Base-by-base conservation (phyloP, 2,329 filamentous ascomycete genomes). In the Penicillium sp. region DNA sequence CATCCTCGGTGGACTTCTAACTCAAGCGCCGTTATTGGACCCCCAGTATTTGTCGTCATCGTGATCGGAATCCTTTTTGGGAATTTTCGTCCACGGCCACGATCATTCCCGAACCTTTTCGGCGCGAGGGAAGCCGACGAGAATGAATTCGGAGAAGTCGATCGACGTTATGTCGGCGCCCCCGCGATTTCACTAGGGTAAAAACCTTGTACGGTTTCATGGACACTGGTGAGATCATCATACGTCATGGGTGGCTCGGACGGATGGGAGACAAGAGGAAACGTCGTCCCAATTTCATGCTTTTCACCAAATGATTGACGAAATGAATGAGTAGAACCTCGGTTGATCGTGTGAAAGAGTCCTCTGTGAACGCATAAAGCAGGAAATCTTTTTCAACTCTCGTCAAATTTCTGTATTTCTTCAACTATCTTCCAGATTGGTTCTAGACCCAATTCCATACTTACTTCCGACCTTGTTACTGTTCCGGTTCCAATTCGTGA, bases 1-100 rank as follows among this genome's bases (percentile, higher is more conserved):
- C 50, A 52, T 53, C 51, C 48, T 54, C 51, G 50, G 50, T 37
- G 40, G 25, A 13, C 25, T 27, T 13, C 6, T 46, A 44, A 42
- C 41, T 51, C 46, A 51, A 43, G 18, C 51, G 51, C 51, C 51
- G 50, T 54, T 52, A 51, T 54, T 54, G 45, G 47, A 48, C 31
- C 27, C 35, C 44, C 39, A 32, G 17, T 15, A 13, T 30, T 30
- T 46, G 33, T 43, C 40, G 45, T 48, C 45, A 46, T 46, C 39
- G 38, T 28, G 34, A 20, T 20, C 15, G 12, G 13, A 20, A 25
- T 28, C 18, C 23, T 16, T 28, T 32, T 23, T 20, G n/a, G n/a
- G 18, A 26, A 10, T 14, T 16, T 26, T 26, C 28, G 22, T 35
- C 32, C 27, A 31, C 26, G n/a, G 13, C 18, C 18, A 22, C 18